These are phyloP conservation scores for Camellia oleifera DNA, from an alignment of 179 eudicot genomes.

Conservation along the genomic window DNA sequence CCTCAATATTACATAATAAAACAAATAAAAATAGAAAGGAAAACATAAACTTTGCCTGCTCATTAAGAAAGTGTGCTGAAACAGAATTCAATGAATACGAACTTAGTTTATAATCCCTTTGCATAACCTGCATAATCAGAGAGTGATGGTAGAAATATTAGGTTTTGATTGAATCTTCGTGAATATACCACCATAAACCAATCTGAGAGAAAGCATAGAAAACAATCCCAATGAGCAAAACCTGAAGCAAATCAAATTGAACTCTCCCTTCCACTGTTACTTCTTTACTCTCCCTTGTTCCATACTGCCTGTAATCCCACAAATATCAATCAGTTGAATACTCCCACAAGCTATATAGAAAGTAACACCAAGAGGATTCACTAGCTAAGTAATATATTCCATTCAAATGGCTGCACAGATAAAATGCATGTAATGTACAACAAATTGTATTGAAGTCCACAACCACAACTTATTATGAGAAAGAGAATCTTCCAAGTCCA, in stretches of 20 bases:
- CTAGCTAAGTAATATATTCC: background rate
- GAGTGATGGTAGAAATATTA: background rate
- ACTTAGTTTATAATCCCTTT: constrained; percentile 91
- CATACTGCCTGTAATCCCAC: constrained; percentile 64
- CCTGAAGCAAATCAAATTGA: constrained; percentile 98
- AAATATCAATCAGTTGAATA: constrained; percentile 17
- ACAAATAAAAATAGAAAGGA: background rate
- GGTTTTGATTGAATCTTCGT: constrained; percentile 1
- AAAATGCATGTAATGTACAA: background rate
- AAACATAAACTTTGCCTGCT: constrained; percentile 61
- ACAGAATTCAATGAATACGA: constrained; percentile 97
- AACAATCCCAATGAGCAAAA: constrained; percentile 21
- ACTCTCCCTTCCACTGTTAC: constrained; percentile 94
- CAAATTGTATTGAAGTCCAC: background rate
- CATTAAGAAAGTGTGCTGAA: constrained; percentile 96
- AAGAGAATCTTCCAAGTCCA: background rate
- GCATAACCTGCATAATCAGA: constrained; percentile 68
- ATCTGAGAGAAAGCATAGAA: constrained; percentile 1
- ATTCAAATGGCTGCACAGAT: background rate
- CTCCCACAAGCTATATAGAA: constrained; percentile 11
- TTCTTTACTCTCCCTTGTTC: constrained; percentile 97
- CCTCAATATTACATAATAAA: background rate
- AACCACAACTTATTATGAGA: background rate
- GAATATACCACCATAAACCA: background rate
- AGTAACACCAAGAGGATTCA: background rate